phyloP scores from a whole-genome alignment of 352 stramenopile species.

The Pythium volutum region DNA sequence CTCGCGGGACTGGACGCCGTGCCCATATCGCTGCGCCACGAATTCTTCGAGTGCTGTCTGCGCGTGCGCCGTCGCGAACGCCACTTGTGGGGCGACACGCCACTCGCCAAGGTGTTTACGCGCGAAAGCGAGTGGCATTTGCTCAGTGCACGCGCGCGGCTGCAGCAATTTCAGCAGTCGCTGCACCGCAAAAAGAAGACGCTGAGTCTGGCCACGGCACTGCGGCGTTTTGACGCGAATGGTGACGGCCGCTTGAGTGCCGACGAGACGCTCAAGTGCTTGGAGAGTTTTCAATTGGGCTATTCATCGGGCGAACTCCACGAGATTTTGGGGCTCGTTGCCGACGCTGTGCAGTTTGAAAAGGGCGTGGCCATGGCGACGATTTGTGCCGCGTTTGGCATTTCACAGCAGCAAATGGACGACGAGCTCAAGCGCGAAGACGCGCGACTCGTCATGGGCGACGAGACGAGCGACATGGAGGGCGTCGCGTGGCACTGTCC shows the following conservation, averaged over 20 bases:
- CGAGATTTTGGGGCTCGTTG: constrained; percentile 79
- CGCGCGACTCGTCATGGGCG: constrained; percentile 20
- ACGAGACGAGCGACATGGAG: constrained; percentile 13
- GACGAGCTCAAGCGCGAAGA: constrained; percentile 54
- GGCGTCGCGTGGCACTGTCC: constrained; percentile 53
- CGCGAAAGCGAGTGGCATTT: constrained; percentile 96
- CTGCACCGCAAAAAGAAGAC: constrained; percentile 53
- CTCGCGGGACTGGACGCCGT: constrained; percentile 63
- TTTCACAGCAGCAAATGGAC: constrained; percentile 51
- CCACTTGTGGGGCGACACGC: constrained; percentile 92
- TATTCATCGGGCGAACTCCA: constrained; percentile 80
- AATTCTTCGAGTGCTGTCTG: constrained; percentile 84
- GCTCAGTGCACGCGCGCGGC: constrained; percentile 65
- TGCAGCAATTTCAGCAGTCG: constrained; percentile 86
- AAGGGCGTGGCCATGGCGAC: constrained; percentile 56
- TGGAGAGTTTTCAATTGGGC: constrained; percentile 83
- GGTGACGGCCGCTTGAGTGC: constrained; percentile 55
- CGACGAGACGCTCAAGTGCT: constrained; percentile 79
- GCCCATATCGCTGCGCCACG: constrained; percentile 66
- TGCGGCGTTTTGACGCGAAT: constrained; percentile 74
- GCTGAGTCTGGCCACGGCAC: constrained; percentile 44
- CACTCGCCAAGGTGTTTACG: constrained; percentile 97
- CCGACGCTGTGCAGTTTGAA: constrained; percentile 46
- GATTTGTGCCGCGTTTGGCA: constrained; percentile 67
- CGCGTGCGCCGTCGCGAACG: constrained; percentile 94